Evolutionary conservation across 2,329 filamentous ascomycete species (phyloP).

Genomic region (Cercospora berteroae): DNA sequence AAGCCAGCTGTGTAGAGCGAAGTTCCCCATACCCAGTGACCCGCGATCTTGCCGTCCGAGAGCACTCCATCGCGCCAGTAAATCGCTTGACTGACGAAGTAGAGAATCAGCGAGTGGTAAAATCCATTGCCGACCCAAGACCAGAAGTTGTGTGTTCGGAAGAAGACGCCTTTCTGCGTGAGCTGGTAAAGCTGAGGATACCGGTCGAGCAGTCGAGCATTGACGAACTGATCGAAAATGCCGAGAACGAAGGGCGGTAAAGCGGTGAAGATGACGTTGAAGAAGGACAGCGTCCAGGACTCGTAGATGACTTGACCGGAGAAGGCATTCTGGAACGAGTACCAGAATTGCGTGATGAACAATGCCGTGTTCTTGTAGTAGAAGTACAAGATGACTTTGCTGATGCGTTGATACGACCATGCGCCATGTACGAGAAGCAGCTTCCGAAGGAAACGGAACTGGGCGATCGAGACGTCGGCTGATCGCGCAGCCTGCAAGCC

Average conservation of each 20-base stretch:
- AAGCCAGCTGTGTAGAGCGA: conserved; percentile 93
- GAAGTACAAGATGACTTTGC: conserved; percentile 95
- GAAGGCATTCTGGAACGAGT: conserved; percentile 93
- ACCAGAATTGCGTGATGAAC: conserved; percentile 99
- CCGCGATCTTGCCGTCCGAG: conserved; percentile 74
- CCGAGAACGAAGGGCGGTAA: conserved; percentile 90
- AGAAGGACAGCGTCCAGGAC: conserved; percentile 98
- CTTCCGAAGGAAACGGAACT: conserved; percentile 94
- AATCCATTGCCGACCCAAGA: conserved; percentile 93
- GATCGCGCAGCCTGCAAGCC: conserved; percentile 94
- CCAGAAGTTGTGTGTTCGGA: conserved; percentile 87
- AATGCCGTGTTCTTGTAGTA: conserved; percentile 99
- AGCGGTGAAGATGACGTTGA: conserved; percentile 97
- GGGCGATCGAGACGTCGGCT: conserved; percentile 91
- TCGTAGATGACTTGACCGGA: conserved; percentile 98
- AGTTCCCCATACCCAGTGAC: conserved; percentile 98
- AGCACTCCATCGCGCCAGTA: conserved; percentile 78
- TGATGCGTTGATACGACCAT: conserved; percentile 96
- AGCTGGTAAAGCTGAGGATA: conserved; percentile 95
- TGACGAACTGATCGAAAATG: conserved; percentile 97
- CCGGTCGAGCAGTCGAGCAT: conserved; percentile 84
- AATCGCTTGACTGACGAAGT: conserved; percentile 77
- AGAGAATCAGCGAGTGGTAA: conserved; percentile 92
- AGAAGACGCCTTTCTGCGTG: conserved; percentile 89
- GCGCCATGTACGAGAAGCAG: conserved; percentile 90